Base-by-base conservation (phyloP, 1,284 basidiomycete species). In the Pterulicium gracile region DNA sequence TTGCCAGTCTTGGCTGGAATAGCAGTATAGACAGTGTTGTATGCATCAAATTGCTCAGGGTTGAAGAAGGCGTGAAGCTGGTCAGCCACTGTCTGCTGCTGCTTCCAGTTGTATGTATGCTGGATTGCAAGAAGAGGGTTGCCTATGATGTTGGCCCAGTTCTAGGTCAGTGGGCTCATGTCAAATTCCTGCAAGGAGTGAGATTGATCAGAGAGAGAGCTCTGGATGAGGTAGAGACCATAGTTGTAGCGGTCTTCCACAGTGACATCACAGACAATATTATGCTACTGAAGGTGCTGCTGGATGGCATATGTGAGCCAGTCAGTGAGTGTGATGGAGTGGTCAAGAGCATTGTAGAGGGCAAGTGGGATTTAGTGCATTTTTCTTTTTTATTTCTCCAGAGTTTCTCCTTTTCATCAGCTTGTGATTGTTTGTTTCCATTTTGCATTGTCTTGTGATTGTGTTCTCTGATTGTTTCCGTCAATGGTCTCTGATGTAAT, bases 61-160 rank as follows among this genome's bases (percentile, higher is more conserved):
- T 74, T 74, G n/a, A 72, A 47, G 1, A 23, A 40, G 0, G 44
- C 34, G 3, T 54, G 47, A 1, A 52, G 52, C 1, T 24, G 23
- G 0, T 57, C 42, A 4, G 58, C 56, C 12, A 46, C 17, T 0
- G 12, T 17, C 5, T 44, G 47, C 40, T 60, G 49, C 0, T 52
- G 34, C 0, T 54, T 50, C 0, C 3, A 40, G 49, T 71, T 41
- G 42, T 67, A 73, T 34, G 54, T 48, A 0, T 54, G 48, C 24
- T 74, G 67, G 19, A 73, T 64, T 12, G 51, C 53, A 44, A 75
- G 65, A 0, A 69, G 54, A 0, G 45, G 54, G 42, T 73, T 72
- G 3, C 39, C 55, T 0, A 44, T 15, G 0, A 51, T 19, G 1
- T 10, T 12, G 0, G 42, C 41, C 68, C 69, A 71, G 5, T 66